phyloP scores from a whole-genome alignment of 2,329 filamentous ascomycete species.

The Aspergillus fumigatiaffinis region DNA sequence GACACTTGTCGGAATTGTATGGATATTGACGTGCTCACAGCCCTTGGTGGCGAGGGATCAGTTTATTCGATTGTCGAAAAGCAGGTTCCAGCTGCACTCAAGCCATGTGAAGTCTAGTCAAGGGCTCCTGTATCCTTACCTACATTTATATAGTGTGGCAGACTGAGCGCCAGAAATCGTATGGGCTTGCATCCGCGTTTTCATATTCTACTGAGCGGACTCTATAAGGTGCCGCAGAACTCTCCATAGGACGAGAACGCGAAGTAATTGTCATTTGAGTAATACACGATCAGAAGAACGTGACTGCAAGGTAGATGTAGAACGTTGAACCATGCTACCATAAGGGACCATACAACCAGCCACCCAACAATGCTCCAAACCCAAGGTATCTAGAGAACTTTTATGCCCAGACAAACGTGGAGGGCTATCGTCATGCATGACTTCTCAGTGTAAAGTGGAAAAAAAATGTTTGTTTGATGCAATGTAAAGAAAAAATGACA shows the following conservation, averaged over 20 bases:
- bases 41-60: neutral
- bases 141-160: neutral
- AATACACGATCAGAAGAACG: neutral
- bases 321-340: neutral
- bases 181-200: neutral
- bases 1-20: slow-evolving; percentile 24
- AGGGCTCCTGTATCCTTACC: neutral
- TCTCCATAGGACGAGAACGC: neutral
- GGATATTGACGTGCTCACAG: slow-evolving; percentile 5
- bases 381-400: neutral
- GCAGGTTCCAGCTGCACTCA: neutral
- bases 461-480: neutral
- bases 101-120: neutral
- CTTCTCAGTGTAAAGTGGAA: neutral
- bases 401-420: neutral
- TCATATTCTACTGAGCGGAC: neutral
- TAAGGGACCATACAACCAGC: neutral
- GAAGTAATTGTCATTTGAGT: neutral
- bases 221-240: neutral
- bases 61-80: neutral
- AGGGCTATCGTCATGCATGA: neutral
- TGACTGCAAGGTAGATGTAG: neutral
- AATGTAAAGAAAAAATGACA: neutral
- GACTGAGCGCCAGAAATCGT: neutral
- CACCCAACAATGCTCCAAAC: neutral